These are phyloP conservation scores for Coleophoma cylindrospora DNA, from an alignment of 2,329 filamentous ascomycete species.

Conservation along the genomic window DNA sequence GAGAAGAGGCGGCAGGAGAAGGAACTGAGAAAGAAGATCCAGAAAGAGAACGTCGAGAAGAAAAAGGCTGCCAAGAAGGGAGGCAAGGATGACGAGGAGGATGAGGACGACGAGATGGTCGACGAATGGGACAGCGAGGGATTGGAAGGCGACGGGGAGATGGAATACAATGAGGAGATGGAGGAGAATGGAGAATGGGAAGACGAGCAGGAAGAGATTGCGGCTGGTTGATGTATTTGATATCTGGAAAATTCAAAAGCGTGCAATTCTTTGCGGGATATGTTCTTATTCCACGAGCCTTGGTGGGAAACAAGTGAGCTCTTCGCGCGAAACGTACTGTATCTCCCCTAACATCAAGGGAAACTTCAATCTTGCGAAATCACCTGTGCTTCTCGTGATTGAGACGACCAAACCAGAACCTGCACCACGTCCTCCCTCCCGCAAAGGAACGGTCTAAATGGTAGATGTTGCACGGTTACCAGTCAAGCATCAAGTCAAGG, in stretches of 20 bases:
- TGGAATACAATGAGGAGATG: slow-evolving; percentile 26
- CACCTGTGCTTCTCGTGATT: no score
- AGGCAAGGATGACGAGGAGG: slow-evolving; percentile 44
- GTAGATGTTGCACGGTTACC: no score
- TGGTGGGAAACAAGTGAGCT: no score
- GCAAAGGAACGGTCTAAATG: no score
- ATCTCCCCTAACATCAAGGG: no score
- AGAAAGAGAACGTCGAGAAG: slow-evolving; percentile 85
- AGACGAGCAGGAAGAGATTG: slow-evolving; percentile 27
- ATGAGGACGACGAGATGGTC: slow-evolving; percentile 43
- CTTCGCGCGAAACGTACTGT: no score
- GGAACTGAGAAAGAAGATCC: slow-evolving; percentile 72
- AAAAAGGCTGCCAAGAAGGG: slow-evolving; percentile 63
- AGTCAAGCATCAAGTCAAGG: no score
- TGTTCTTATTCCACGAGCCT: no score
- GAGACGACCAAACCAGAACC: no score
- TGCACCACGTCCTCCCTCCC: no score
- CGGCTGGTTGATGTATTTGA: slow-evolving; percentile 18
- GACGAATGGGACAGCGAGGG: slow-evolving; percentile 33
- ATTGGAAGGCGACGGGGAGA: slow-evolving; percentile 26
- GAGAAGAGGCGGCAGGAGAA: slow-evolving; percentile 74
- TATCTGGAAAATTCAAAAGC: neutral
- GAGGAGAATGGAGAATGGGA: slow-evolving; percentile 26
- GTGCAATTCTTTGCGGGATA: neutral
- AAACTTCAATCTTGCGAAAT: no score